Evolutionary conservation across 306 rosid species (phyloP).

Genomic region (Acacia confusa): DNA sequence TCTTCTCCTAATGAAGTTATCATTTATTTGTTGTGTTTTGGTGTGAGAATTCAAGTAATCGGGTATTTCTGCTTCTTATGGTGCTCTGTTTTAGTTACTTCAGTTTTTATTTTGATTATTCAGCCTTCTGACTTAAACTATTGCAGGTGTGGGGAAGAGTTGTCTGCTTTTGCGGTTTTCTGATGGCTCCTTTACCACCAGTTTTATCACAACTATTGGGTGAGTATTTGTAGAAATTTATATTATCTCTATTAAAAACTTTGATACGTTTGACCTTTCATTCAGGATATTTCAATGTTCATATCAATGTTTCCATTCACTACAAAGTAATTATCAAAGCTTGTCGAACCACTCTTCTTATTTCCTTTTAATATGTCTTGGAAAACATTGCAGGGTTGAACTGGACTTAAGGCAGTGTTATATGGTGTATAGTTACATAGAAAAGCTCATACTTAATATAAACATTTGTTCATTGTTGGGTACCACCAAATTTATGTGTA

Average conservation of each 20-base stretch:
- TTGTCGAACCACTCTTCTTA: background rate
- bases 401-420: constrained; percentile 8
- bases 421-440: constrained; percentile 2
- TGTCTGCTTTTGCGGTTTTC: constrained; percentile 92
- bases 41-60: background rate
- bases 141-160: constrained; percentile 93
- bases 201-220: constrained; percentile 95
- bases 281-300: background rate
- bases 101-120: background rate
- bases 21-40: background rate
- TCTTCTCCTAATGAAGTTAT: background rate
- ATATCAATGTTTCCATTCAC: background rate
- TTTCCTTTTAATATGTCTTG: constrained; percentile 27
- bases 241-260: background rate
- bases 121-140: constrained; percentile 15
- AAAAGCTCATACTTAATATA: background rate
- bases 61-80: background rate
- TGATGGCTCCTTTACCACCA: constrained; percentile 91
- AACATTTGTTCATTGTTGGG: constrained; percentile 15
- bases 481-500: constrained; percentile 7
- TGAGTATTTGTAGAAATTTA: constrained; percentile 40
- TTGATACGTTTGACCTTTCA: constrained; percentile 7
- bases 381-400: constrained; percentile 2
- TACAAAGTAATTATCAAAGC: background rate
- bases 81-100: background rate